Conservation (phyloP, 2,329 filamentous ascomycete species). For the Colletotrichum viniferum region DNA sequence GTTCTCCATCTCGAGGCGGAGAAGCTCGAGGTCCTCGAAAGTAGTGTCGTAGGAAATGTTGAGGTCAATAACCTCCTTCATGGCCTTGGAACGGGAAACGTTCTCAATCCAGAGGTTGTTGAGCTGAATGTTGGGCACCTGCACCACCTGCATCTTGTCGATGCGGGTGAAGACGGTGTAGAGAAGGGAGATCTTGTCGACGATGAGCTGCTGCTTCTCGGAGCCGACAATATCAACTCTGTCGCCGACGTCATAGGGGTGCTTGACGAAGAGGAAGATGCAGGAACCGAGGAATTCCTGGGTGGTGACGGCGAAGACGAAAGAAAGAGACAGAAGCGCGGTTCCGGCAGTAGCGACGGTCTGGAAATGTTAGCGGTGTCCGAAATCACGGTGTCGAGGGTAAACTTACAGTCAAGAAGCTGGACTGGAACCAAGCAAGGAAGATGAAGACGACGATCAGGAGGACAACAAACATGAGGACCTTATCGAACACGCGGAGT, state of each 20-base stretch:
- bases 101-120: constrained; percentile 98
- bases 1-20: constrained; percentile 81
- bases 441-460: constrained; percentile 86
- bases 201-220: constrained; percentile 69
- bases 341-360: constrained; percentile 91
- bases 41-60: constrained; percentile 85
- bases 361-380: constrained; percentile 33
- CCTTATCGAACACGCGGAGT: constrained; percentile 85
- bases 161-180: constrained; percentile 87
- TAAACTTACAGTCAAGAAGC: constrained; percentile 49
- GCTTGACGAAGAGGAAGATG: constrained; percentile 98
- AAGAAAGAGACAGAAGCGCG: constrained; percentile 91
- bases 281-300: constrained; percentile 98
- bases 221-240: constrained; percentile 77
- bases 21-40: constrained; percentile 86
- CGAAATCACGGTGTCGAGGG: not conserved
- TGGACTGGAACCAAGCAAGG: constrained; percentile 28
- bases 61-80: constrained; percentile 84
- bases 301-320: constrained; percentile 89
- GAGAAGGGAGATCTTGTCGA: constrained; percentile 92
- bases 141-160: constrained; percentile 77
- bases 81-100: constrained; percentile 85
- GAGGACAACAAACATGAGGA: constrained; percentile 81
- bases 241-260: constrained; percentile 95
- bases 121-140: constrained; percentile 87